Conservation (phyloP, 2,329 filamentous ascomycete genomes). For the Monosporascus sp. region DNA sequence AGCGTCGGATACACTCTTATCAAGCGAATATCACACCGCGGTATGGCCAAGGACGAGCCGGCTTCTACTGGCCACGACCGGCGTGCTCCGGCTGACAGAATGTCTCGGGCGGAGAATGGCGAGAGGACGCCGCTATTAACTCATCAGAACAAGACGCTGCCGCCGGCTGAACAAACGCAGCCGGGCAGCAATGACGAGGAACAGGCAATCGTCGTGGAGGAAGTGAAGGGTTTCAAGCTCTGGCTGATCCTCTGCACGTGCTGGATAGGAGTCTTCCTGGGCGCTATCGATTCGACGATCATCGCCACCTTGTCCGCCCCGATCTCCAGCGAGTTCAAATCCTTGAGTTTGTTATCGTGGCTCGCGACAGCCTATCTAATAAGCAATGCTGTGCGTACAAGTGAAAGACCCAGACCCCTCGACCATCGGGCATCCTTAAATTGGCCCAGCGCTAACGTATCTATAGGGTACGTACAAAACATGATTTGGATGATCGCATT, state of each 20-base stretch:
- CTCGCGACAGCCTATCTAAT: conserved; percentile 84
- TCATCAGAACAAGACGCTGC: conserved; percentile 6
- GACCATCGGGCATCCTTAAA: too few relatives aligned
- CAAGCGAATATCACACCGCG: too few relatives aligned
- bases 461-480: neutral
- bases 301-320: conserved; percentile 81
- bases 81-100: neutral
- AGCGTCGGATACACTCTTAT: too few relatives aligned
- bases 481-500: neutral
- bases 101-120: neutral
- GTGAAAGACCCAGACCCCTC: neutral
- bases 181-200: conserved; percentile 33
- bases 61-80: neutral
- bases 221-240: conserved; percentile 44
- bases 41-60: neutral
- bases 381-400: conserved; percentile 56
- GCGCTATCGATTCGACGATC: conserved; percentile 69
- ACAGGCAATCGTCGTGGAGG: conserved; percentile 41
- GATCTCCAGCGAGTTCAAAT: conserved; percentile 78
- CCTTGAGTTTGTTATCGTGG: conserved; percentile 79
- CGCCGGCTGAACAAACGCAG: conserved; percentile 10
- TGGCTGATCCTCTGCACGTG: conserved; percentile 50
- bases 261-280: conserved; percentile 59
- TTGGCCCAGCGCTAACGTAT: neutral
- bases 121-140: conserved; percentile 22